Conservation (phyloP, 108 stramenopile species). For the Seminavis robusta region DNA sequence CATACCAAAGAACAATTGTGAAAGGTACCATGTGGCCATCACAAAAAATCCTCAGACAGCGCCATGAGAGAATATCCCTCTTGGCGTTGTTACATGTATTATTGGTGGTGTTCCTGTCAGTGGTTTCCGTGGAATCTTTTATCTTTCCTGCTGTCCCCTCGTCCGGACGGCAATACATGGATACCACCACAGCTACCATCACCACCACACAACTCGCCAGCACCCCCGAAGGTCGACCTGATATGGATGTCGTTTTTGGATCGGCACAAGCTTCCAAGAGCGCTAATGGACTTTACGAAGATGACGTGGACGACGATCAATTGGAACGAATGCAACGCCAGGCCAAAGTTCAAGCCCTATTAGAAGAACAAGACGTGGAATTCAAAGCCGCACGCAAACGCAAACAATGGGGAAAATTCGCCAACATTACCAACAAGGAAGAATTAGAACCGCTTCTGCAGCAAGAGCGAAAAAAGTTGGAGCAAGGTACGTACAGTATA, state of each 20-base stretch:
- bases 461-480: constrained; percentile 40
- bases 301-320: constrained; percentile 7
- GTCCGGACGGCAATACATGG: too few relatives aligned
- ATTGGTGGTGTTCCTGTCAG: too few relatives aligned
- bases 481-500: too few relatives aligned
- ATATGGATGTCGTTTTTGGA: constrained; percentile 17
- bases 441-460: constrained; percentile 45
- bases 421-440: constrained; percentile 47
- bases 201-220: not conserved
- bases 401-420: constrained; percentile 66
- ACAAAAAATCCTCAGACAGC: too few relatives aligned
- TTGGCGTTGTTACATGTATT: too few relatives aligned
- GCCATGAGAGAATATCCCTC: too few relatives aligned
- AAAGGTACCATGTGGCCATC: too few relatives aligned
- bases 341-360: constrained; percentile 29
- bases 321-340: constrained; percentile 11
- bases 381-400: constrained; percentile 59
- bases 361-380: constrained; percentile 57
- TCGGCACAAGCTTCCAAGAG: constrained; percentile 2
- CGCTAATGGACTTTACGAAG: constrained; percentile 7
- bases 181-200: too few relatives aligned
- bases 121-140: too few relatives aligned
- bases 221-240: not conserved
- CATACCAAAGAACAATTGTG: too few relatives aligned
- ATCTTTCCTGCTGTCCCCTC: too few relatives aligned